Conservation (phyloP, 345 rosid species). For the Cardamine occulta region DNA sequence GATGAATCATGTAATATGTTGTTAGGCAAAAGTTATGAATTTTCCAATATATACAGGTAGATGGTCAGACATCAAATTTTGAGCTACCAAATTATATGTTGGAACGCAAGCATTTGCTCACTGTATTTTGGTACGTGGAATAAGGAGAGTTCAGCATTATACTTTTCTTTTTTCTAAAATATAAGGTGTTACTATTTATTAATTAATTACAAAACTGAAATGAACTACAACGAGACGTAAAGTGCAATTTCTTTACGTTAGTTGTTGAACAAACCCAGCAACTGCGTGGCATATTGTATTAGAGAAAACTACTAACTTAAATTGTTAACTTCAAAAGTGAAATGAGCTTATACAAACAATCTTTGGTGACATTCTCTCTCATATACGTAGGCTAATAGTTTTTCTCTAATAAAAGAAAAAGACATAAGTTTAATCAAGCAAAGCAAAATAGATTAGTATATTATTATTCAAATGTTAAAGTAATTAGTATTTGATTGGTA, state of each 20-base stretch:
- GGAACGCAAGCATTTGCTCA: neutral
- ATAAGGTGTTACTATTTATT: neutral
- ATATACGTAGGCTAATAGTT: neutral
- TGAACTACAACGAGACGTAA: neutral
- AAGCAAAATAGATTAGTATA: neutral
- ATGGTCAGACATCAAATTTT: neutral
- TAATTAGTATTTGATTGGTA: neutral
- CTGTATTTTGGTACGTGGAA: neutral
- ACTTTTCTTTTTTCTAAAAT: neutral
- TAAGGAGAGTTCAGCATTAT: neutral
- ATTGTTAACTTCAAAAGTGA: neutral
- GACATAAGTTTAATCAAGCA: neutral
- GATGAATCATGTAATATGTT: neutral
- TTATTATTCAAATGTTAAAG: slow-evolving; percentile 12
- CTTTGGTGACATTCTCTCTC: neutral
- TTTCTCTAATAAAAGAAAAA: neutral
- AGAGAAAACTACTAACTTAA: neutral
- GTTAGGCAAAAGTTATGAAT: neutral
- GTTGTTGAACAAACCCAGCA: slow-evolving; percentile 3
- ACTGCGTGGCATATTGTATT: neutral
- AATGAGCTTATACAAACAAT: slow-evolving; percentile 1
- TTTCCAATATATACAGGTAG: neutral
- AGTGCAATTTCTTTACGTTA: neutral
- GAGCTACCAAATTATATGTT: neutral
- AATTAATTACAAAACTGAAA: neutral